phyloP scores from a whole-genome alignment of 2,329 filamentous ascomycete species.

The Sclerotinia sclerotiorum region DNA sequence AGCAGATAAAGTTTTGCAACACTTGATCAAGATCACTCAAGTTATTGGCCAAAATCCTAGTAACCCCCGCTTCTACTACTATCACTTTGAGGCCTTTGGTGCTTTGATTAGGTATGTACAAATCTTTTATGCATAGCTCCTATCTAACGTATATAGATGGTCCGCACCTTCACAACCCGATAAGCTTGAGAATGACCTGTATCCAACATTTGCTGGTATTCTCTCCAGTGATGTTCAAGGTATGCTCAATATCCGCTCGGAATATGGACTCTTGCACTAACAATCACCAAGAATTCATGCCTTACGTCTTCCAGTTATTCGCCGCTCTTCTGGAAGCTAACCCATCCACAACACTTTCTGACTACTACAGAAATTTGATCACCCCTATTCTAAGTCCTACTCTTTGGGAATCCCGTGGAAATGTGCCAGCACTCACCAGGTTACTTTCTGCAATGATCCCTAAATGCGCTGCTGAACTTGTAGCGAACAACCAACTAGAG shows the following conservation, averaged over 20 bases:
- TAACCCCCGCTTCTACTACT: constrained; percentile 98
- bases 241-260: constrained; percentile 42
- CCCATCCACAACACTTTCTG: constrained; percentile 72
- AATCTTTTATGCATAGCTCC: background rate
- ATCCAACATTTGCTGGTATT: constrained; percentile 78
- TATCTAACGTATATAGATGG: constrained; percentile 46
- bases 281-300: constrained; percentile 72
- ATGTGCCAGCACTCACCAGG: constrained; percentile 86
- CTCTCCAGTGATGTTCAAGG: constrained; percentile 79
- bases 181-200: constrained; percentile 77
- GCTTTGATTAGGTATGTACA: constrained; percentile 64
- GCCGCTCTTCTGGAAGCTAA: constrained; percentile 87
- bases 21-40: constrained; percentile 84
- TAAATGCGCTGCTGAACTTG: constrained; percentile 69
- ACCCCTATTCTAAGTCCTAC: constrained; percentile 74
- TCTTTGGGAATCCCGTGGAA: constrained; percentile 90
- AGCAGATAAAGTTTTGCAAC: constrained; percentile 74
- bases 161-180: constrained; percentile 67
- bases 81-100: constrained; percentile 92
- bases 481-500: constrained; percentile 78
- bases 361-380: constrained; percentile 78
- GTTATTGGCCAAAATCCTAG: constrained; percentile 94
- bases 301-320: constrained; percentile 94
- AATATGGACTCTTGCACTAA: constrained; percentile 37
- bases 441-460: constrained; percentile 82